phyloP scores from a whole-genome alignment of 148 eudicot species.

The Cornus kousa region DNA sequence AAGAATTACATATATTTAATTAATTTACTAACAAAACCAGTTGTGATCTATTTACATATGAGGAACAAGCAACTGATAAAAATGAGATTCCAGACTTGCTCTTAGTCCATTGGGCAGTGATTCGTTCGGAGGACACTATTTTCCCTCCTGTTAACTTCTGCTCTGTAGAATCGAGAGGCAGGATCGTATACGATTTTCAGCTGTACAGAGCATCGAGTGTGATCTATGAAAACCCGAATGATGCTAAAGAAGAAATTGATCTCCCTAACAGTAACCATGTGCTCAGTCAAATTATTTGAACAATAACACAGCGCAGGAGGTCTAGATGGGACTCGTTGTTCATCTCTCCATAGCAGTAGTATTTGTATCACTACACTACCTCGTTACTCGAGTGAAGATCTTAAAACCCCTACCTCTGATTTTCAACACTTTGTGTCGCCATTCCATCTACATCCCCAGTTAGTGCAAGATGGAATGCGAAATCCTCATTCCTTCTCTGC shows the following conservation, averaged over 20 bases:
- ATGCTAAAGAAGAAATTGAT: not conserved
- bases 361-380: not conserved
- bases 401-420: not conserved
- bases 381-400: not conserved
- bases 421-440: not conserved
- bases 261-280: not conserved
- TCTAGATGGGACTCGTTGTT: not conserved
- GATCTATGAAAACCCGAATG: not conserved
- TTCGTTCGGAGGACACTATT: not conserved
- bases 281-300: not conserved
- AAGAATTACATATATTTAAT: not conserved
- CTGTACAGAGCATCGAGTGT: not conserved
- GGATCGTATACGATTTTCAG: not conserved
- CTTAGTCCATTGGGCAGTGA: not conserved
- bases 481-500: constrained; percentile 49
- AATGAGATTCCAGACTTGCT: not conserved
- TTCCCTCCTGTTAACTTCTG: not conserved
- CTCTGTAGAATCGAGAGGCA: not conserved
- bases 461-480: not conserved
- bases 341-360: not conserved
- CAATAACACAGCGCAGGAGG: not conserved
- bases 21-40: not conserved
- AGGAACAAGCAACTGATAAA: not conserved
- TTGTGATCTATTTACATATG: not conserved
- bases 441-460: not conserved